Percentiles rank a stretch among this genome's conserved stretches.
Evolutionary conservation across 75 land plant genomes (phyloP).

Genomic region (Pinus tabuliformis): DNA sequence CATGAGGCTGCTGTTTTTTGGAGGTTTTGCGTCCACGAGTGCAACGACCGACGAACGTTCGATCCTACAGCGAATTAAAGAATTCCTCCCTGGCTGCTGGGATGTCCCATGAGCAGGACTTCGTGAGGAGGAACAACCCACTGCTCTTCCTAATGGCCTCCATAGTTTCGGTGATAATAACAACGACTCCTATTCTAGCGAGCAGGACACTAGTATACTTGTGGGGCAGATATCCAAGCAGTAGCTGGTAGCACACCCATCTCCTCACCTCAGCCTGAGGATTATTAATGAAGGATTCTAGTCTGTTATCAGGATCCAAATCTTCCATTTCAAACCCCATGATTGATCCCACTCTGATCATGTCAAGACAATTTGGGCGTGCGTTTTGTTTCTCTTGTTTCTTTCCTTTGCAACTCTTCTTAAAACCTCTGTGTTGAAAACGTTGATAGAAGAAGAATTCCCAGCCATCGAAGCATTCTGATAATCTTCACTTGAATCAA

Average conservation of each 20-base stretch:
- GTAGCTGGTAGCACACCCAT: slow-evolving; percentile 38
- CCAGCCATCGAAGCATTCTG: background rate
- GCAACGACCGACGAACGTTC: no score
- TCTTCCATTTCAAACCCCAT: slow-evolving; percentile 35
- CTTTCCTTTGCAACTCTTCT: background rate
- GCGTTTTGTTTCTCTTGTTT: background rate
- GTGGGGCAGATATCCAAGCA: slow-evolving; percentile 25
- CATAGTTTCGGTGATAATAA: slow-evolving; percentile 18
- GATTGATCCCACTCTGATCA: slow-evolving; percentile 11
- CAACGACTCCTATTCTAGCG: slow-evolving; percentile 18
- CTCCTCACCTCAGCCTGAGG: slow-evolving; percentile 6
- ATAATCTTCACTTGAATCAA: background rate
- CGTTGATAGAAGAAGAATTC: background rate
- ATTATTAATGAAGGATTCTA: no score
- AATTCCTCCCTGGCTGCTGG: background rate
- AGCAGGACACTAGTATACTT: slow-evolving; percentile 21
- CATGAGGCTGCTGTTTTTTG: no score
- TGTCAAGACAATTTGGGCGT: no score
- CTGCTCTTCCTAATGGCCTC: background rate
- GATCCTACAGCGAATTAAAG: background rate
- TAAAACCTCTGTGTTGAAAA: background rate
- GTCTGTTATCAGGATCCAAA: slow-evolving; percentile 18
- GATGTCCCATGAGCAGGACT: slow-evolving; percentile 10
- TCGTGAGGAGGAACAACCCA: slow-evolving; percentile 6
- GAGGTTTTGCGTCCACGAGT: no score